Evolutionary conservation across 2,329 filamentous ascomycete species (phyloP), one percentile per base, ranked within the genome.

Genomic region (Coleophoma cylindrospora): DNA sequence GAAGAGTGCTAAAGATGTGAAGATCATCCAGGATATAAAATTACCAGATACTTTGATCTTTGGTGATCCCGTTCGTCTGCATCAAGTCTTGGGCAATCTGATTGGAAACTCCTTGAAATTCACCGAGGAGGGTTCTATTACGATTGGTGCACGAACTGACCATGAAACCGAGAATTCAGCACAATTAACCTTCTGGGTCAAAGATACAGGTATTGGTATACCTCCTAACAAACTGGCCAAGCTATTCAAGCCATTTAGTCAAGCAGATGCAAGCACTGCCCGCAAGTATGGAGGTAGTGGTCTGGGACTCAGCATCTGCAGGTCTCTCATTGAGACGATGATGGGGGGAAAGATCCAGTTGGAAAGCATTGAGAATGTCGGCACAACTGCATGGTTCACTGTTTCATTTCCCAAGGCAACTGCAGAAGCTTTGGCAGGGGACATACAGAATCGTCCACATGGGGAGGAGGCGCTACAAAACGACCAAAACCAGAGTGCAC

Each of bases 91-190:
- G 4, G 88, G 89, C 57, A 96, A 96, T 62, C 77, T 96, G 22
- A 87, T 96, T 40, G 88, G 87, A 55, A 96, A 96, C 71, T 92
- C 88, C 63, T 86, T 96, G 68, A 96, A 96, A 65, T 96, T 96
- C 64, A 96, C 91, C 0, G 87, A 91, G 50, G 80, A 86, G 51
- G 91, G 91, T 1, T 88, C 86, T 0, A 88, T 96, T 51, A 95
- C 89, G 0, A 89, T 96, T 47, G 84, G 84, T 43, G 89, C 90
- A 4, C 79, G 79, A 21, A 79, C 91, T 17, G 84, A 90, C 43
- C 74, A 75, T 8, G 88, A 96, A 63, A 84, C 83, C 10, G 74
- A 79, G 13, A 81, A 88, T 37, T 79, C 78, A 51, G 84, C 90
- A 7, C 84, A 83, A 22, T 75, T 96, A 49, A 91, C 86, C 2